Percentiles rank a stretch among this genome's conserved stretches.
Evolutionary conservation across 257 asterid genomes (phyloP).

Genomic region (Lavandula angustifolia): DNA sequence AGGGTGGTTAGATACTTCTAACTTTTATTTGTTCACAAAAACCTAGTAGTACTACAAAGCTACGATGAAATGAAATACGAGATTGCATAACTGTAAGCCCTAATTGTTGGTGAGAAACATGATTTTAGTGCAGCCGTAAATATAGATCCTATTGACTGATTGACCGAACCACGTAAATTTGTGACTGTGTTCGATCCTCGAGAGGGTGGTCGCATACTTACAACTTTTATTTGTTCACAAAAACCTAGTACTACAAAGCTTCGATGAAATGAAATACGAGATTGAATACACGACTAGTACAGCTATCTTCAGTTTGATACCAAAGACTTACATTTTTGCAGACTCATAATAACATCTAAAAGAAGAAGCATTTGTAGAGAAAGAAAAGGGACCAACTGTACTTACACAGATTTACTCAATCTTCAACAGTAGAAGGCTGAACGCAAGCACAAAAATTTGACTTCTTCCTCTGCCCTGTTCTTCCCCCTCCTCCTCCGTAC

Average conservation of each 20-base stretch:
- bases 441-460: slow-evolving; percentile 46
- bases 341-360: slow-evolving; percentile 19
- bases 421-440: slow-evolving; percentile 54
- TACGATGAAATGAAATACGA: not conserved
- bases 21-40: not conserved
- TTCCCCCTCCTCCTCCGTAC: slow-evolving; percentile 45
- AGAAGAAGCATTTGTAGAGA: not conserved
- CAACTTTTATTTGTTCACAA: too few relatives aligned
- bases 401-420: slow-evolving; percentile 36
- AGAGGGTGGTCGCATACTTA: too few relatives aligned
- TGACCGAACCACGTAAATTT: too few relatives aligned
- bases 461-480: slow-evolving; percentile 45
- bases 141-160: too few relatives aligned
- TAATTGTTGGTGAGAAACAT: too few relatives aligned
- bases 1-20: too few relatives aligned
- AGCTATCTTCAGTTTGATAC: slow-evolving; percentile 32
- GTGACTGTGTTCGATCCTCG: too few relatives aligned
- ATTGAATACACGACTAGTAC: slow-evolving; percentile 1
- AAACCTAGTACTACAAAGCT: not conserved
- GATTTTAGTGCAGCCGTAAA: too few relatives aligned
- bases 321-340: slow-evolving; percentile 20
- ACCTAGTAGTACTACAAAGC: not conserved
- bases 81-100: not conserved
- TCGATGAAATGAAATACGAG: not conserved
- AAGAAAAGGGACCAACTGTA: slow-evolving; percentile 14